Percentiles rank a stretch among this genome's conserved stretches.
Conservation (phyloP, 2,329 filamentous ascomycete species). For the Neopestalotiopsis clavispora region DNA sequence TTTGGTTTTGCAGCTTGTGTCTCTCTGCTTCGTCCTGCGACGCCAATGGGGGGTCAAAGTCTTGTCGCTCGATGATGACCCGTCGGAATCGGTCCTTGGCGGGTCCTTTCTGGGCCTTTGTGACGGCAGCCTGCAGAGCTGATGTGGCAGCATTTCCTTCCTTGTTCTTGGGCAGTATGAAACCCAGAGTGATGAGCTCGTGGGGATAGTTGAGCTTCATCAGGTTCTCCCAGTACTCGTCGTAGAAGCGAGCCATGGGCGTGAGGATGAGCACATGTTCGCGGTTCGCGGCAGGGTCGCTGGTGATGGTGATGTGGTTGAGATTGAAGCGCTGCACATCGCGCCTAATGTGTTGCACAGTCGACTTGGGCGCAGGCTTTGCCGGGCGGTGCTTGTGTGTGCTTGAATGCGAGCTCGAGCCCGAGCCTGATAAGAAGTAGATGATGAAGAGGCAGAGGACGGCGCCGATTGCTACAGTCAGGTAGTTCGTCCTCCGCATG, state of each 20-base stretch:
- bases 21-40: slow-evolving; percentile 88
- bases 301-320: slow-evolving; percentile 88
- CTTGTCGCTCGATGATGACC: slow-evolving; percentile 92
- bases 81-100: slow-evolving; percentile 86
- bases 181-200: slow-evolving; percentile 91
- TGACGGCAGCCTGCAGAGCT: slow-evolving; percentile 82
- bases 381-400: slow-evolving; percentile 24
- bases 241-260: slow-evolving; percentile 91
- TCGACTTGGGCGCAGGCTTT: slow-evolving; percentile 69
- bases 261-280: slow-evolving; percentile 92
- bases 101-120: slow-evolving; percentile 82
- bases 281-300: slow-evolving; percentile 74
- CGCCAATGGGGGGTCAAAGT: slow-evolving; percentile 81
- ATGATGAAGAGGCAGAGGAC: slow-evolving; percentile 39
- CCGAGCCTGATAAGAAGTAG: slow-evolving; percentile 35
- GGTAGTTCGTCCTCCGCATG: slow-evolving; percentile 39
- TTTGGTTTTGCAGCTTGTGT: slow-evolving; percentile 91
- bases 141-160: slow-evolving; percentile 88
- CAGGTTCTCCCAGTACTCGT: slow-evolving; percentile 94
- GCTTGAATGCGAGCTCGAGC: slow-evolving; percentile 27
- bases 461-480: slow-evolving; percentile 37
- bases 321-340: slow-evolving; percentile 93
- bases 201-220: slow-evolving; percentile 85
- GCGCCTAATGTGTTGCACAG: slow-evolving; percentile 67
- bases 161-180: slow-evolving; percentile 92